Evolutionary conservation across 352 stramenopile genomes (phyloP).

Genomic region (Phytophthora gonapodyides): DNA sequence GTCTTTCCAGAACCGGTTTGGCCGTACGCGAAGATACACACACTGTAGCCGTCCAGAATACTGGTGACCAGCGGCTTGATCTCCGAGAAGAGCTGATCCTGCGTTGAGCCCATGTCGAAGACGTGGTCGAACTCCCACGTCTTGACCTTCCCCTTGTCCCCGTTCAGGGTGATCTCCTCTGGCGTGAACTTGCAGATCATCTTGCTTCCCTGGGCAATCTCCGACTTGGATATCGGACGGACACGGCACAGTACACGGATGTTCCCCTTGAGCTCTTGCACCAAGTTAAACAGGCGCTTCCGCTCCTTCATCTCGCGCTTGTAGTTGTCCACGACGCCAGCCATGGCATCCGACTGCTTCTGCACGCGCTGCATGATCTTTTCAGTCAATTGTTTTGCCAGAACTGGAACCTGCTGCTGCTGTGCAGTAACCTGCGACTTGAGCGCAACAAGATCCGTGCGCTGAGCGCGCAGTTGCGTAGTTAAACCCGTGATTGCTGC

Average conservation of each 20-base stretch:
- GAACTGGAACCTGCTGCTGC: slow-evolving; percentile 59
- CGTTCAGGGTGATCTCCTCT: slow-evolving; percentile 77
- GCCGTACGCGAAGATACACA: slow-evolving; percentile 92
- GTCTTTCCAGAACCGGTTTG: slow-evolving; percentile 90
- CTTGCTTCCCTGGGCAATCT: slow-evolving; percentile 74
- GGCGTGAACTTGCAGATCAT: slow-evolving; percentile 83
- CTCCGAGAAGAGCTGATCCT: slow-evolving; percentile 81
- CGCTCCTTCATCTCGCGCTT: slow-evolving; percentile 88
- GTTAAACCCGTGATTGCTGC: slow-evolving; percentile 45
- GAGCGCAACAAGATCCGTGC: slow-evolving; percentile 49
- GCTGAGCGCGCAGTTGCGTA: slow-evolving; percentile 59
- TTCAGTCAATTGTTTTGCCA: slow-evolving; percentile 72
- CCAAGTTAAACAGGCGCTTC: slow-evolving; percentile 94
- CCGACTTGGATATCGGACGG: slow-evolving; percentile 89
- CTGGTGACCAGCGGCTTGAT: slow-evolving; percentile 83
- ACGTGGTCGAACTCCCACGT: slow-evolving; percentile 88
- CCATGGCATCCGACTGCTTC: slow-evolving; percentile 79
- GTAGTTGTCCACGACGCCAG: slow-evolving; percentile 89
- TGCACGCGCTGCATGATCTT: slow-evolving; percentile 75
- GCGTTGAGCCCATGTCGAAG: slow-evolving; percentile 76
- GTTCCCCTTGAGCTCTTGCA: slow-evolving; percentile 97
- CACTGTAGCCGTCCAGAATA: slow-evolving; percentile 87
- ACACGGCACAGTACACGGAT: slow-evolving; percentile 98
- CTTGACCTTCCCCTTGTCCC: slow-evolving; percentile 88
- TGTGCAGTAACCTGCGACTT: slow-evolving; percentile 59